Evolutionary conservation across 1,139 yeast genomes (phyloP).

Genomic region (Kodamaea arcana): DNA sequence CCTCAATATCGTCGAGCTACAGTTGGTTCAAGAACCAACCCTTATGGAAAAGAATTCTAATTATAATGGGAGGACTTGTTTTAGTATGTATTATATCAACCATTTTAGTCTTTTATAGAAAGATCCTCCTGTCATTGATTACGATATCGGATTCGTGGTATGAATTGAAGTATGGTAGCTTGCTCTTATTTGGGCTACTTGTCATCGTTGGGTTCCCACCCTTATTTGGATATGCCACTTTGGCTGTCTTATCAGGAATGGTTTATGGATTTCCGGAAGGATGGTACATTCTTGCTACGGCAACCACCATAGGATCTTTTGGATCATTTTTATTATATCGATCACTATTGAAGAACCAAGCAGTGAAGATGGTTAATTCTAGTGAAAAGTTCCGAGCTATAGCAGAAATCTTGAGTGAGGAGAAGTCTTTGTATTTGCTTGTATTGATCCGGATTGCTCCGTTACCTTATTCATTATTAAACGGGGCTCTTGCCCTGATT

Average conservation of each 20-base stretch:
- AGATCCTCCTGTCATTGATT: slow-evolving; percentile 39
- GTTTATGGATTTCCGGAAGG: slow-evolving; percentile 77
- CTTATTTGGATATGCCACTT: slow-evolving; percentile 70
- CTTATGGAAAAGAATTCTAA: slow-evolving; percentile 5
- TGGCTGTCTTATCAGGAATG: slow-evolving; percentile 73
- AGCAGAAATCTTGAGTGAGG: slow-evolving; percentile 59
- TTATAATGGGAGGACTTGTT: slow-evolving; percentile 10
- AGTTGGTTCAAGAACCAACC: slow-evolving; percentile 12
- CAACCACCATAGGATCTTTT: slow-evolving; percentile 70
- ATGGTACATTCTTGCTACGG: slow-evolving; percentile 71
- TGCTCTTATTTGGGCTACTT: slow-evolving; percentile 45
- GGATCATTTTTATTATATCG: slow-evolving; percentile 66
- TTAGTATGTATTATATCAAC: slow-evolving; percentile 21
- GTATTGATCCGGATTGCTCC: slow-evolving; percentile 81
- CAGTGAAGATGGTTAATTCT: slow-evolving; percentile 42
- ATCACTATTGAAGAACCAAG: slow-evolving; percentile 52
- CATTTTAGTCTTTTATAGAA: slow-evolving; percentile 45
- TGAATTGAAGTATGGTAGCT: slow-evolving; percentile 43
- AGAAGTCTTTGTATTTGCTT: slow-evolving; percentile 54
- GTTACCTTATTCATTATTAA: slow-evolving; percentile 84
- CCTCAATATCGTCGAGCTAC: too few species aligned
- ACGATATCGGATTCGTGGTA: slow-evolving; percentile 43
- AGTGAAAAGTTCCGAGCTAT: slow-evolving; percentile 71
- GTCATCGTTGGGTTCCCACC: slow-evolving; percentile 73
- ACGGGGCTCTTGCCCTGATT: slow-evolving; percentile 85